Percentiles rank a stretch among this genome's conserved stretches.
These are phyloP conservation scores for Phyllosticta citriasiana DNA, from an alignment of 2,329 filamentous ascomycete genomes.

Conservation along the genomic window DNA sequence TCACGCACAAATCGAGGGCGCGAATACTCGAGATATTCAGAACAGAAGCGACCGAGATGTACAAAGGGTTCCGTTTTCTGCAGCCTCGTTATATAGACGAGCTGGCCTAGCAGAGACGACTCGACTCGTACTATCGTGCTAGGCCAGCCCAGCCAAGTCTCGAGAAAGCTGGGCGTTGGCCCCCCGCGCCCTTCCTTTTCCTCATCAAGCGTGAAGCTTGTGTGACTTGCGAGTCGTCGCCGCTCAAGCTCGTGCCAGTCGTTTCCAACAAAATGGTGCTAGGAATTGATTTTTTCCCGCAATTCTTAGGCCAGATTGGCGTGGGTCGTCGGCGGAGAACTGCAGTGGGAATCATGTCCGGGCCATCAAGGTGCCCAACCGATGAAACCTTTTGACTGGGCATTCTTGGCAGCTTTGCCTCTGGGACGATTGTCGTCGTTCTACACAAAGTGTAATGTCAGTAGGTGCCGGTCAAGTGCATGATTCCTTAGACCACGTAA, in stretches of 20 bases:
- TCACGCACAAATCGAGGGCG: not conserved
- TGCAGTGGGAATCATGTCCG: not conserved
- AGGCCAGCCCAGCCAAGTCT: not conserved
- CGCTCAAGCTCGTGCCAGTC: not conserved
- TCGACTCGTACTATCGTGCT: not conserved
- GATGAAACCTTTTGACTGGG: not conserved
- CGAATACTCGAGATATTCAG: not conserved
- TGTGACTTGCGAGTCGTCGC: not conserved
- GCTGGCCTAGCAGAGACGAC: not conserved
- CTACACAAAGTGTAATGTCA: not conserved
- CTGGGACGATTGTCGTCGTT: no score
- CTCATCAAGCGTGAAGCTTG: not conserved
- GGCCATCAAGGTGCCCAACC: not conserved
- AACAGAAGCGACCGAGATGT: not conserved
- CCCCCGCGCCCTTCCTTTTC: not conserved
- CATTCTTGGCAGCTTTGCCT: not conserved
- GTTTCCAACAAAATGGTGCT: not conserved
- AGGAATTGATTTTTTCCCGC: not conserved
- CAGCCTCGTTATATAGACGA: not conserved
- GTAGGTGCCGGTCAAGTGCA: no score
- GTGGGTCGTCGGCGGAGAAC: not conserved
- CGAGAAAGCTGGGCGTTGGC: not conserved
- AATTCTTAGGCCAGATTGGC: not conserved
- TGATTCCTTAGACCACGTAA: not conserved
- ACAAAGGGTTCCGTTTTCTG: not conserved